Evolutionary conservation across 768 basidiomycete genomes (phyloP).

Genomic region (Myochromella boudieri): DNA sequence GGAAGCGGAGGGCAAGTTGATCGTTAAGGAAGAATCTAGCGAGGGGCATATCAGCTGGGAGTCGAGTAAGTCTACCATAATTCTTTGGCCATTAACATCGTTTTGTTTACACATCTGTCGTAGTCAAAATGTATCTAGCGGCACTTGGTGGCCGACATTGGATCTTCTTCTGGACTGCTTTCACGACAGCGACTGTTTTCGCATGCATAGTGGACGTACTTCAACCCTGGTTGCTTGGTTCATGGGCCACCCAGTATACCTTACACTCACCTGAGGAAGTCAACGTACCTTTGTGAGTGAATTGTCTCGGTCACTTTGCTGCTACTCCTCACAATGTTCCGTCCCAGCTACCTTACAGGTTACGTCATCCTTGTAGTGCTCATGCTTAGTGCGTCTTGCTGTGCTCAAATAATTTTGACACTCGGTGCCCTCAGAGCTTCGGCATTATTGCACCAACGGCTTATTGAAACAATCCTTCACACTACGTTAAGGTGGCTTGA

Average conservation of each 20-base stretch:
- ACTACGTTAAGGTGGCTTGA: slow-evolving; percentile 59
- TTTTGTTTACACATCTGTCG: slow-evolving; percentile 9
- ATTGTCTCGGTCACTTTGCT: not conserved
- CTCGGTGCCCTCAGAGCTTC: slow-evolving; percentile 53
- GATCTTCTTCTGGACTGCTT: slow-evolving; percentile 31
- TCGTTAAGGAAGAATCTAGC: slow-evolving; percentile 61
- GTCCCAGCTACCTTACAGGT: slow-evolving; percentile 43
- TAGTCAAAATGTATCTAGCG: slow-evolving; percentile 35
- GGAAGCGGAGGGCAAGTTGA: slow-evolving; percentile 50
- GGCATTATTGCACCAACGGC: slow-evolving; percentile 44
- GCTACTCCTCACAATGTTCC: not conserved
- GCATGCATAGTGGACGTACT: slow-evolving; percentile 21
- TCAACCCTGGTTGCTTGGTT: slow-evolving; percentile 43
- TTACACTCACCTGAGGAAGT: slow-evolving; percentile 29
- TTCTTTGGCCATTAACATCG: slow-evolving; percentile 15
- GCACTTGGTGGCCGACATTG: slow-evolving; percentile 34
- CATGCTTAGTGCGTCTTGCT: slow-evolving; percentile 27
- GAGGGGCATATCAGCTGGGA: slow-evolving; percentile 57
- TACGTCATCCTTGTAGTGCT: slow-evolving; percentile 32
- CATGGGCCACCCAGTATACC: slow-evolving; percentile 42
- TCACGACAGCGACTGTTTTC: slow-evolving; percentile 21
- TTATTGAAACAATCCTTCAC: slow-evolving; percentile 52
- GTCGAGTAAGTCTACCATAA: slow-evolving; percentile 30
- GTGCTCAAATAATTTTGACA: slow-evolving; percentile 36
- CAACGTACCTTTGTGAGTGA: slow-evolving; percentile 32